phyloP scores from a whole-genome alignment of 805 yeast species.

The Wickerhamiella shivajii region DNA sequence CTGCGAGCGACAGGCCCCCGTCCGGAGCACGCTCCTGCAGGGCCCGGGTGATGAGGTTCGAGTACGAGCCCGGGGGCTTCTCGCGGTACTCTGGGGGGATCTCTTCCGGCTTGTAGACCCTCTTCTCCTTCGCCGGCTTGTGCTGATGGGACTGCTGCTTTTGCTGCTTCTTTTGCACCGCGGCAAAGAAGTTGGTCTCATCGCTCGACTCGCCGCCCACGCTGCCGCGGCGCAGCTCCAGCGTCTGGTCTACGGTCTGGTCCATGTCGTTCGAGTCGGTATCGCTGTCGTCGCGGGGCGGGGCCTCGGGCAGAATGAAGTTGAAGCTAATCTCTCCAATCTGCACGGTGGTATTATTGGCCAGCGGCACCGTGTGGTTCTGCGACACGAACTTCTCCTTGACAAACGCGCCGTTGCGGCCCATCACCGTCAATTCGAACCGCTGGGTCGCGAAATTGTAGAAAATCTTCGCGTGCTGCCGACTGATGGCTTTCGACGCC shows the following conservation, averaged over 20 bases:
- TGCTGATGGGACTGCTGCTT: conserved; percentile 5
- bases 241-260: background rate
- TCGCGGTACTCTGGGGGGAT: conserved; percentile 77
- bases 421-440: conserved; percentile 81
- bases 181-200: conserved; percentile 19
- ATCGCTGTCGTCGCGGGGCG: conserved; percentile 5
- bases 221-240: no score
- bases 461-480: conserved; percentile 90
- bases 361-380: conserved; percentile 80
- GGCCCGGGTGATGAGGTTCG: conserved; percentile 67
- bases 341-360: conserved; percentile 61
- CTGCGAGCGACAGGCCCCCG: conserved; percentile 68
- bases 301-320: conserved; percentile 55
- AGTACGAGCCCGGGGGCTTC: conserved; percentile 73
- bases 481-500: conserved; percentile 78
- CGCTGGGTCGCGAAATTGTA: conserved; percentile 93
- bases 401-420: conserved; percentile 94
- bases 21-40: conserved; percentile 50
- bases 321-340: conserved; percentile 84
- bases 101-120: conserved; percentile 59
- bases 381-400: conserved; percentile 80
- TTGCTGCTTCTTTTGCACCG: conserved; percentile 10
- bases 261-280: conserved; percentile 5
- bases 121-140: conserved; percentile 29
- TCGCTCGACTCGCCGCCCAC: conserved; percentile 12